Base-by-base conservation (phyloP, 352 stramenopile genomes). In the Paralagenidium karlingii region DNA sequence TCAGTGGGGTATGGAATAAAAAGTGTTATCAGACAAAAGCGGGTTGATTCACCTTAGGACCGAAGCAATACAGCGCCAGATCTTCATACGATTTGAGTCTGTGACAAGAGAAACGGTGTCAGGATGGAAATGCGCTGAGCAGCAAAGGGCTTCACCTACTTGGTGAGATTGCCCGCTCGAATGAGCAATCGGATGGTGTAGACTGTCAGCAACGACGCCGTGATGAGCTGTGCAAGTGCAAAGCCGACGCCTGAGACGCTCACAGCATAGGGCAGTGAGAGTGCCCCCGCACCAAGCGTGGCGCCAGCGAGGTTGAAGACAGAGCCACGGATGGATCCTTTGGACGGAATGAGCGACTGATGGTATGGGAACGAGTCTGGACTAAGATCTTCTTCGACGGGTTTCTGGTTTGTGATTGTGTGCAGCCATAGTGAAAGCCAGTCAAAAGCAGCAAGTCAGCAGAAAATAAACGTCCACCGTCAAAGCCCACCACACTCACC, bases 1-100 rank as follows among this genome's bases (percentile, higher is more conserved):
- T 31, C 28, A 45, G 1, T 1, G 24, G 18, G 15, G 40, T 11
- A 5, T 16, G 11, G 26, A 43, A 22, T 8, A 33, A 18, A 28
- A 20, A 24, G 13, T 31, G 10, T 32, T 18, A 1, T 5, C 16
- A 16, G 5, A 13, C 5, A 38, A 45, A 9, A 40, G 12, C 3
- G 10, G 4, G 34, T 71, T 41, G 8, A 8, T 7, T 41, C 8
- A 41, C 69, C 49, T 82, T 82, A 42, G 75, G 80, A 34, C 73
- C 76, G 44, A 90, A 90, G 49, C 76, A 90, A 43, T 75, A 71
- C 43, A 86, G 73, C 21, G 76, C 73, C 19, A 90, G 49, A 54
- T 90, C 76, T 53, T 90, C 76, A 32, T 90, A 90, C 36, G 70
- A 90, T 51, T 90, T 84, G 37, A 90, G 54, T 25, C 75, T 88